These are phyloP conservation scores for Fraxinus xanthoxyloides DNA, from an alignment of 305 asterid species.

Conservation along the genomic window DNA sequence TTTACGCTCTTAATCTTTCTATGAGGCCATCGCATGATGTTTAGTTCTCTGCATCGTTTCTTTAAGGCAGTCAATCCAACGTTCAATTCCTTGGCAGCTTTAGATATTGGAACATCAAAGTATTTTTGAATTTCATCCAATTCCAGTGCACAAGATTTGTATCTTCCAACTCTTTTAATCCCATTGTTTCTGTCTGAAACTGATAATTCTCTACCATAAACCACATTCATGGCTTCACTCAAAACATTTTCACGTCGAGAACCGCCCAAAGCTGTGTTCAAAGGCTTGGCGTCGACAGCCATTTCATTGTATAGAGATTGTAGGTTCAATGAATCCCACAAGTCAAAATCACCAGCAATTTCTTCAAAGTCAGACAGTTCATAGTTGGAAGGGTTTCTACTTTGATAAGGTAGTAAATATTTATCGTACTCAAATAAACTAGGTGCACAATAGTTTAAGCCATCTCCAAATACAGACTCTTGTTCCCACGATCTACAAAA, in stretches of 20 bases:
- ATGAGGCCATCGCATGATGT: conserved; percentile 79
- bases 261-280: neutral
- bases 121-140: conserved; percentile 69
- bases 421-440: conserved; percentile 24
- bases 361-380: conserved; percentile 46
- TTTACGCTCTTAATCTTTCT: conserved; percentile 82
- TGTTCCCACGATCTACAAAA: conserved; percentile 44
- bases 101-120: conserved; percentile 66
- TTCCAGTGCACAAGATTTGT: conserved; percentile 38
- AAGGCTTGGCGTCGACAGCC: conserved; percentile 17
- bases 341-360: conserved; percentile 35
- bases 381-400: neutral
- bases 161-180: conserved; percentile 27
- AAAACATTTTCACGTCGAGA: neutral
- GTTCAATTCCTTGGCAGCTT: conserved; percentile 70
- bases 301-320: conserved; percentile 8
- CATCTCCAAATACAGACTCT: conserved; percentile 21
- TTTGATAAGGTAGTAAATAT: conserved; percentile 21
- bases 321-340: conserved; percentile 36
- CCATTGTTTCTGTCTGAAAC: neutral
- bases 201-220: neutral
- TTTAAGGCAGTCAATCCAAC: conserved; percentile 76
- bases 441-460: conserved; percentile 21
- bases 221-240: neutral
- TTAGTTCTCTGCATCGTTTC: conserved; percentile 75